phyloP scores from a whole-genome alignment of 2,329 filamentous ascomycete genomes.

The Graphiopsis chlorocephala region DNA sequence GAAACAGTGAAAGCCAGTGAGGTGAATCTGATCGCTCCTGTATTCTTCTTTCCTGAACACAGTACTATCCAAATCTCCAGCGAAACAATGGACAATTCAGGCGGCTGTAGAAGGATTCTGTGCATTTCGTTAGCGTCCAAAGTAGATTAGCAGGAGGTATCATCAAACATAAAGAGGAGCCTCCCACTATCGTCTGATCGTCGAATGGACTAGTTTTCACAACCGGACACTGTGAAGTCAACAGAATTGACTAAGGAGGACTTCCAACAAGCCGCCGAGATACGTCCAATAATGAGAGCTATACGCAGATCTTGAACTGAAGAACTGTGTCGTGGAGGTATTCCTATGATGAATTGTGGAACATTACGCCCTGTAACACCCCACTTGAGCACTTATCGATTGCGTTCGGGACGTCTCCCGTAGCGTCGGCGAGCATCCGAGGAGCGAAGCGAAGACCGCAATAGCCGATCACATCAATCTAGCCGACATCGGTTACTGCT shows the following conservation, averaged over 20 bases:
- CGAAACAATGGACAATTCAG: no score
- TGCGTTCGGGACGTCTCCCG: background rate
- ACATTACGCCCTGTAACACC: background rate
- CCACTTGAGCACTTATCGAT: background rate
- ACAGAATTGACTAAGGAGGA: background rate
- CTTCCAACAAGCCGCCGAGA: no score
- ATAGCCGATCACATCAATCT: slow-evolving; percentile 6
- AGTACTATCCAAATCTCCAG: no score
- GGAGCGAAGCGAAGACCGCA: background rate
- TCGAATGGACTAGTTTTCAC: no score
- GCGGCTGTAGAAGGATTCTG: no score
- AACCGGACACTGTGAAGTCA: background rate
- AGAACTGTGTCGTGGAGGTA: background rate
- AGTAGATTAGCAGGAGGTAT: no score
- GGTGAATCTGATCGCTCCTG: no score
- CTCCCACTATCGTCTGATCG: background rate
- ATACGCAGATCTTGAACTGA: background rate
- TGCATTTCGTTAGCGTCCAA: no score
- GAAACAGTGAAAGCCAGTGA: no score
- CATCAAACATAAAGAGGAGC: background rate
- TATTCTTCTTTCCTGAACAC: no score
- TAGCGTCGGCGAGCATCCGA: slow-evolving; percentile 2
- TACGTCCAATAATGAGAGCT: background rate
- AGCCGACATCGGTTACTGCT: slow-evolving; percentile 5
- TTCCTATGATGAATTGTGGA: background rate